Conservation (phyloP, 2,329 filamentous ascomycete species). For the Esteya vermicola region DNA sequence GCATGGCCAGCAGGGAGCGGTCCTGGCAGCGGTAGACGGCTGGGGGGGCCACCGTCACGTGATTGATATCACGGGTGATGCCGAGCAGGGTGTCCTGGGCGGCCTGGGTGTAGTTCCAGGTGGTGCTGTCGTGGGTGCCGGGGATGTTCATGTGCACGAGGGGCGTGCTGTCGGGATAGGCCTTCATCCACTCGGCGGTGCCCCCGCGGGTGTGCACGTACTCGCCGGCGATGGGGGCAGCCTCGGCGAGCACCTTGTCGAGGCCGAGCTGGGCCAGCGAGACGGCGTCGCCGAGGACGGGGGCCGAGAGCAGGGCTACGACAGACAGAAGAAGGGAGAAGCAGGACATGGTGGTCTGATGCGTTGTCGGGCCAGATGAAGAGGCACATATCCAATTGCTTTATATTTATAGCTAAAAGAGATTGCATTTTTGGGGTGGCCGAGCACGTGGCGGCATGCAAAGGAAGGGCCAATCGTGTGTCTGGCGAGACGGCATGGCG, state of each 20-base stretch:
- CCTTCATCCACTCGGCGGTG: slow-evolving; percentile 28
- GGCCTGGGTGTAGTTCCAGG: slow-evolving; percentile 32
- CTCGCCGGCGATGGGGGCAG: slow-evolving; percentile 26
- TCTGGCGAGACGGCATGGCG: too few species aligned
- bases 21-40: slow-evolving; percentile 31
- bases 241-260: slow-evolving; percentile 25
- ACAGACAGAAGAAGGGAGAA: neutral
- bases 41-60: slow-evolving; percentile 18
- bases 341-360: too few species aligned
- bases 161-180: slow-evolving; percentile 23
- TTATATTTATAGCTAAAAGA: too few species aligned
- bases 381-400: too few species aligned
- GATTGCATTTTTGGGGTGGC: too few species aligned
- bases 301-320: neutral
- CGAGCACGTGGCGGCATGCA: too few species aligned
- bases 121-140: slow-evolving; percentile 33
- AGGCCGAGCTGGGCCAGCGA: slow-evolving; percentile 15
- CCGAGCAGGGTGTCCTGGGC: slow-evolving; percentile 25
- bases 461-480: too few species aligned
- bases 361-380: too few species aligned
- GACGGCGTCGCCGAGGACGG: neutral
- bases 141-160: slow-evolving; percentile 34
- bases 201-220: slow-evolving; percentile 11
- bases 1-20: slow-evolving; percentile 20
- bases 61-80: slow-evolving; percentile 7